These are phyloP conservation scores for Malassezia restricta DNA, from an alignment of 1,284 basidiomycete species.

Conservation along the genomic window DNA sequence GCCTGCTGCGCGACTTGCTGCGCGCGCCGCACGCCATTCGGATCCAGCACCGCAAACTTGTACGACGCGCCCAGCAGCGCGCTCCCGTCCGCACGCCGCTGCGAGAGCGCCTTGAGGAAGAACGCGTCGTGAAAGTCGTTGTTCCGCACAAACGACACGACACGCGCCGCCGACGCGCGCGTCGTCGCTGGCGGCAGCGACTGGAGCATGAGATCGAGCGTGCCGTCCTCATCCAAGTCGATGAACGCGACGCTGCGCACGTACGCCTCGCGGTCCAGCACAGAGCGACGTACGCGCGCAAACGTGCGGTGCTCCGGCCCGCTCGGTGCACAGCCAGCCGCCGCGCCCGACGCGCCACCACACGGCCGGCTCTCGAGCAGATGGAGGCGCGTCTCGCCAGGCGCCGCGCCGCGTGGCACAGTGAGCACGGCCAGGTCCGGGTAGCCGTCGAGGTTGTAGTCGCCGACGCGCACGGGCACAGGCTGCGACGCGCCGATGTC, in stretches of 20 bases:
- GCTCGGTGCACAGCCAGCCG: constrained; percentile 3
- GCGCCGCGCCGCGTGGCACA: constrained; percentile 47
- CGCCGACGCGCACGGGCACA: constrained; percentile 68
- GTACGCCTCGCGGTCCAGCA: constrained; percentile 61
- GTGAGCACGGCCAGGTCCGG: constrained; percentile 69
- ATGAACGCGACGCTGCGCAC: constrained; percentile 69
- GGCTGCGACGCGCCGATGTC: constrained; percentile 56
- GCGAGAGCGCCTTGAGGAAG: constrained; percentile 70
- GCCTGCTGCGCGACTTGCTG: constrained; percentile 87
- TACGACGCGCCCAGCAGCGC: constrained; percentile 88
- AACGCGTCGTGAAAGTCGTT: constrained; percentile 98
- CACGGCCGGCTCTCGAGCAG: constrained; percentile 67
- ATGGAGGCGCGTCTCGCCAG: constrained; percentile 52
- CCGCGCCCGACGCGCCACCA: constrained; percentile 44
- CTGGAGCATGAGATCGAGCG: constrained; percentile 81
- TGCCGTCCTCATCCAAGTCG: constrained; percentile 92
- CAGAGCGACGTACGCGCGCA: constrained; percentile 15
- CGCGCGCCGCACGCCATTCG: constrained; percentile 74
- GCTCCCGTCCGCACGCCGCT: constrained; percentile 88
- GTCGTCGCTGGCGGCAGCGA: constrained; percentile 45
- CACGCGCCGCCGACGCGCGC: constrained; percentile 21
- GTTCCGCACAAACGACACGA: constrained; percentile 76
- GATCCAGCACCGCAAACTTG: constrained; percentile 93
- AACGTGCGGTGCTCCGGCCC: constrained; percentile 3
- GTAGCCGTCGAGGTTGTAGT: constrained; percentile 86